phyloP scores from a whole-genome alignment of 2,329 filamentous ascomycete species.

The Fusarium acutatum region DNA sequence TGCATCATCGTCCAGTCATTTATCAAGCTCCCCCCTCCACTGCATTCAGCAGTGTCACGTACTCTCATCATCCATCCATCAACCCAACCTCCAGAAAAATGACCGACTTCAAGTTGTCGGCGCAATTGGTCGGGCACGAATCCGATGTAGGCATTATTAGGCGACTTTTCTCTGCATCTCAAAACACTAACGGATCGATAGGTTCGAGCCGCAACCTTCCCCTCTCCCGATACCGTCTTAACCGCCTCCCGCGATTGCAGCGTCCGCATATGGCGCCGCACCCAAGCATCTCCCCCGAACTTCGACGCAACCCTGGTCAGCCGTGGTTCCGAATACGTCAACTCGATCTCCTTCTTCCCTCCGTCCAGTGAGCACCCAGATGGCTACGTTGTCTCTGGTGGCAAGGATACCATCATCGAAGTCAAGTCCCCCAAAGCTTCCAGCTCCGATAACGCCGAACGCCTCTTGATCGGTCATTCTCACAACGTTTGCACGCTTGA shows the following conservation, averaged over 20 bases:
- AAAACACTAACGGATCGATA: slow-evolving; percentile 49
- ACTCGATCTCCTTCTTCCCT: slow-evolving; percentile 79
- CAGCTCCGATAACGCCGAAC: slow-evolving; percentile 80
- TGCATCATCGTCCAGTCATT: slow-evolving; percentile 1
- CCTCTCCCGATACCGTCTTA: slow-evolving; percentile 74
- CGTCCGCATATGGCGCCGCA: slow-evolving; percentile 84
- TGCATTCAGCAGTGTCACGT: slow-evolving; percentile 13
- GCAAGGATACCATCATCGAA: slow-evolving; percentile 93
- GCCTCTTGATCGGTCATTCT: slow-evolving; percentile 84
- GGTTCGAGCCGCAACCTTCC: slow-evolving; percentile 89
- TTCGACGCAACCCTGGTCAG: slow-evolving; percentile 83
- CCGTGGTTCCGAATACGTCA: slow-evolving; percentile 87
- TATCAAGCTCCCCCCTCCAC: slow-evolving; percentile 21
- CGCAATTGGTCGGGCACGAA: slow-evolving; percentile 87
- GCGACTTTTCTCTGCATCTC: not conserved
- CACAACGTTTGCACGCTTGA: slow-evolving; percentile 91
- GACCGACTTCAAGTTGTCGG: slow-evolving; percentile 92
- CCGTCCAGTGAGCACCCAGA: slow-evolving; percentile 74
- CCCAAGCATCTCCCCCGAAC: slow-evolving; percentile 69
- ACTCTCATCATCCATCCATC: slow-evolving; percentile 53
- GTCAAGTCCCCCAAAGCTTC: slow-evolving; percentile 76
- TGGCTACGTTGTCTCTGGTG: slow-evolving; percentile 86
- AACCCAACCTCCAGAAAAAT: slow-evolving; percentile 46
- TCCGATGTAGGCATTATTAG: slow-evolving; percentile 76
- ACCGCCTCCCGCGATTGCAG: slow-evolving; percentile 93